Percentiles rank a stretch among this genome's conserved stretches.
These are phyloP conservation scores for Trebouxia sp. DNA, from an alignment of 139 green algal genomes.

Conservation along the genomic window DNA sequence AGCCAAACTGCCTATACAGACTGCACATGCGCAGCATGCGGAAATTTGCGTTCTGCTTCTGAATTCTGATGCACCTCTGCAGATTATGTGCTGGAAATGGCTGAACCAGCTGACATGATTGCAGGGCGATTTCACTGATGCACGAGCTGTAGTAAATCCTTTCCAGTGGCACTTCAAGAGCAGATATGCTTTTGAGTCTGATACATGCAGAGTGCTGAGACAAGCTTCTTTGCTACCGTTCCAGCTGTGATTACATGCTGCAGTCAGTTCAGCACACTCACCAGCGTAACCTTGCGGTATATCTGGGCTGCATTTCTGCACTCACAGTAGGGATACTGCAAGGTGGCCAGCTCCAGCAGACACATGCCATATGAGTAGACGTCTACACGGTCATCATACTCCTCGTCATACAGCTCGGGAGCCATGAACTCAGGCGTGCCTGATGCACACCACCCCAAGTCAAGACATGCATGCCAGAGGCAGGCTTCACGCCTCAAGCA, in stretches of 20 bases:
- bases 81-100: too few species aligned
- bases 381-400: constrained; percentile 98
- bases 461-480: background rate
- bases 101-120: too few species aligned
- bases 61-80: too few species aligned
- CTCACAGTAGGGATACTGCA: constrained; percentile 98
- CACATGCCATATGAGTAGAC: constrained; percentile 98
- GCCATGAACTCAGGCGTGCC: constrained; percentile 99
- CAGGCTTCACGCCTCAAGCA: background rate
- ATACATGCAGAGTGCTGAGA: too few species aligned
- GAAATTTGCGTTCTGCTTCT: background rate
- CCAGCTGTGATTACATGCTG: background rate
- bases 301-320: constrained; percentile 99
- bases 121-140: too few species aligned
- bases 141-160: too few species aligned
- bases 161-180: too few species aligned
- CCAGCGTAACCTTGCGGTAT: constrained; percentile 95
- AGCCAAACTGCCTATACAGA: too few species aligned
- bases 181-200: too few species aligned
- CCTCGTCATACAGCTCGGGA: constrained; percentile 98
- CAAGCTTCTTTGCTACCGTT: too few species aligned
- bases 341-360: constrained; percentile 96
- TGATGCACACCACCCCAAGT: constrained; percentile 16
- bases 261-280: constrained; percentile 29
- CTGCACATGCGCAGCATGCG: too few species aligned